Evolutionary conservation across 495 filamentous ascomycete species (phyloP).

Genomic region (Cudoniella acicularis): DNA sequence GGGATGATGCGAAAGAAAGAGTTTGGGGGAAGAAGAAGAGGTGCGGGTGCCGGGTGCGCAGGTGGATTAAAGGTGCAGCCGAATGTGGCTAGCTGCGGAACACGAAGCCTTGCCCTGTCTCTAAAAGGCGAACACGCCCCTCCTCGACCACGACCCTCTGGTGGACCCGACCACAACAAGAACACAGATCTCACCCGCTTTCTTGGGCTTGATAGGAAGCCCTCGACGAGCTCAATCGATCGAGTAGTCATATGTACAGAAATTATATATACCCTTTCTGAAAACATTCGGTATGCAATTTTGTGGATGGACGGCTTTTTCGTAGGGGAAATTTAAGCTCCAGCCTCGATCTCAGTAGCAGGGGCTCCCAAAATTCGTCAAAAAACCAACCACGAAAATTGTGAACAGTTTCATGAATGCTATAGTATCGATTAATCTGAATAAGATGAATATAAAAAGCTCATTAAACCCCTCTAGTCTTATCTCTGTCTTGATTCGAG

Average conservation of each 20-base stretch:
- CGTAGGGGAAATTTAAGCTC: neutral
- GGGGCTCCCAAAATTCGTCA: neutral
- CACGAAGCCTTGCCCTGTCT: neutral
- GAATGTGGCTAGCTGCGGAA: slow-evolving; percentile 34
- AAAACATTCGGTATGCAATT: neutral
- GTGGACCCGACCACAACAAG: neutral
- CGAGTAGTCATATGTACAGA: slow-evolving; percentile 22
- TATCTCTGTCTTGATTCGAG: no score
- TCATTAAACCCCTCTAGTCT: no score
- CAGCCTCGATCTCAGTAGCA: neutral
- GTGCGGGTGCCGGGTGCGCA: neutral
- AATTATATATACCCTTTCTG: neutral
- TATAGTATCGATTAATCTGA: neutral
- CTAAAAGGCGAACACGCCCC: neutral
- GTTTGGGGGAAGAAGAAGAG: slow-evolving; percentile 17
- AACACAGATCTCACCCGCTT: slow-evolving; percentile 9
- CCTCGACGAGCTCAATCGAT: slow-evolving; percentile 7
- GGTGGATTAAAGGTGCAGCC: slow-evolving; percentile 60
- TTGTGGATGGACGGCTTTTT: neutral
- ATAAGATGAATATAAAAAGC: neutral
- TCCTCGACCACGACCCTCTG: slow-evolving; percentile 3
- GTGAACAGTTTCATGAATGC: neutral
- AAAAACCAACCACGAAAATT: neutral
- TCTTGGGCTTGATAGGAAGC: slow-evolving; percentile 26
- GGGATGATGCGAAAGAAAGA: slow-evolving; percentile 13